Conservation (phyloP, 768 basidiomycete species). For the Leccinellum luteum region DNA sequence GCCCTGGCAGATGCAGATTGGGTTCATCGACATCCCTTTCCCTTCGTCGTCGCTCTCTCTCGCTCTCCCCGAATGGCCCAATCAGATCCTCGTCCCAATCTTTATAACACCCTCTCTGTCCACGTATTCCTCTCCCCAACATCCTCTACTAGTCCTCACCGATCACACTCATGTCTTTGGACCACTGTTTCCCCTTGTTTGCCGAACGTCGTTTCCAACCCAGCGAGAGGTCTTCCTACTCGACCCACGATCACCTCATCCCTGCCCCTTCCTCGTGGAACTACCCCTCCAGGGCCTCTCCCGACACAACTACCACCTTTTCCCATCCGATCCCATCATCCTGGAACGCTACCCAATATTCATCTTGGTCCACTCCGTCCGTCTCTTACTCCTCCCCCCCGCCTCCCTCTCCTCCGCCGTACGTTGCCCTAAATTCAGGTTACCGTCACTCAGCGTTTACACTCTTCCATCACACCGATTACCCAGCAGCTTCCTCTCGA, state of each 20-base stretch:
- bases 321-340: constrained; percentile 12
- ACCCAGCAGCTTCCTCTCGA: constrained; percentile 19
- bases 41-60: not conserved
- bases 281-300: constrained; percentile 22
- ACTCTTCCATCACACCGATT: constrained; percentile 22
- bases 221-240: constrained; percentile 23
- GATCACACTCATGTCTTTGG: constrained; percentile 29
- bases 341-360: constrained; percentile 21
- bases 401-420: constrained; percentile 22
- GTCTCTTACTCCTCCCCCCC: constrained; percentile 23
- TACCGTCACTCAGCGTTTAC: constrained; percentile 27
- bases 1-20: constrained; percentile 22
- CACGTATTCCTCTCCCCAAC: not conserved
- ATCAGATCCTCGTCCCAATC: constrained; percentile 25
- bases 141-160: constrained; percentile 1
- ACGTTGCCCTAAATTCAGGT: constrained; percentile 15
- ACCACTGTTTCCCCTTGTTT: constrained; percentile 34
- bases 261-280: constrained; percentile 24
- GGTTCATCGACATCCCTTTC: constrained; percentile 12
- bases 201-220: constrained; percentile 32
- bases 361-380: constrained; percentile 15
- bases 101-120: constrained; percentile 27
- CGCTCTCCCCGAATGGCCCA: constrained; percentile 14
- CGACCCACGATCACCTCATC: constrained; percentile 23
- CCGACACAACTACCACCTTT: constrained; percentile 16